A percentile compares a stretch with the other conserved stretches of the same genome.
Evolutionary conservation across 257 asterid species (phyloP).

Genomic region (Apocynum venetum): DNA sequence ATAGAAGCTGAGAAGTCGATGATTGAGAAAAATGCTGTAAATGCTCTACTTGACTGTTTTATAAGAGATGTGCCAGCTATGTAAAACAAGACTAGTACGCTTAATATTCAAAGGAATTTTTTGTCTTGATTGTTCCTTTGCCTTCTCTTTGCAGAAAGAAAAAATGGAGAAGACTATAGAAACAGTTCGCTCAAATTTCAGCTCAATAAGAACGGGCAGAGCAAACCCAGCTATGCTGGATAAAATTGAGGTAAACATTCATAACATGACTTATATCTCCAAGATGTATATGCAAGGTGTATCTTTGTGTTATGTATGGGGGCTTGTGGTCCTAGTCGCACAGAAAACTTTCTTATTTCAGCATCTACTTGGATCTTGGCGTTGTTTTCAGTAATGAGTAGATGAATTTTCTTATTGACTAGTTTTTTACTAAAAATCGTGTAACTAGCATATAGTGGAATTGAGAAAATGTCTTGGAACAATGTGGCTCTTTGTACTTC

Average conservation of each 20-base stretch:
- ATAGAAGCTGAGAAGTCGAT: slow-evolving; percentile 80
- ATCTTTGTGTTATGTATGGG: not conserved
- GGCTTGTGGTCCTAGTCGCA: not conserved
- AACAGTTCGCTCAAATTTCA: slow-evolving; percentile 59
- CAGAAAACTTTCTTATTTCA: not conserved
- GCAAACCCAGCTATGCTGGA: slow-evolving; percentile 88
- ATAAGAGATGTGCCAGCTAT: not conserved
- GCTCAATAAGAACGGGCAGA: slow-evolving; percentile 92
- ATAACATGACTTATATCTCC: not conserved
- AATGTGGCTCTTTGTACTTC: not conserved
- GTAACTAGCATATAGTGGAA: no score
- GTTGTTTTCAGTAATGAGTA: not conserved
- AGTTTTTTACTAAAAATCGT: no score
- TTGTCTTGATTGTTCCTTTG: not conserved
- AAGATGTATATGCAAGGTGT: not conserved
- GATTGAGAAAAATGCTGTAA: slow-evolving; percentile 74
- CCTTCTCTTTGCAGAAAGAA: slow-evolving; percentile 47
- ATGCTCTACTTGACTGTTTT: slow-evolving; percentile 16
- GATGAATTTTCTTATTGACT: not conserved
- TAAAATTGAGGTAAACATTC: slow-evolving; percentile 61
- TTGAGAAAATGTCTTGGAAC: no score
- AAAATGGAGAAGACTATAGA: slow-evolving; percentile 94
- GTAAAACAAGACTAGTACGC: not conserved
- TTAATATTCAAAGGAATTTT: not conserved
- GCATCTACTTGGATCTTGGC: not conserved